Conservation (phyloP, 345 rosid genomes). For the Orychophragmus violaceus region DNA sequence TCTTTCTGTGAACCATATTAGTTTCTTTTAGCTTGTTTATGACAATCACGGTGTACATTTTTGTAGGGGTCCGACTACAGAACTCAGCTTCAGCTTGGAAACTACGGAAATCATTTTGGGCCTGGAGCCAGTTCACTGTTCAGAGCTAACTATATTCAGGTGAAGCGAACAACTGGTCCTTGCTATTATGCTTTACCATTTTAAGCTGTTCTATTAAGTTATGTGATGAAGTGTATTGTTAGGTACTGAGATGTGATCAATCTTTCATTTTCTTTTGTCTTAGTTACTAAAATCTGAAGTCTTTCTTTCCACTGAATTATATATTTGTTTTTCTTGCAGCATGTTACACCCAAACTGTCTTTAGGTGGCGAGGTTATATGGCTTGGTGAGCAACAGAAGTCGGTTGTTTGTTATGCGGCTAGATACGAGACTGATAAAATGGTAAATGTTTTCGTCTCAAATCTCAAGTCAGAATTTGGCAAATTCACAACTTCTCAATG, state of each 20-base stretch:
- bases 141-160: slow-evolving; percentile 89
- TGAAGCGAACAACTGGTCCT: neutral
- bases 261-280: neutral
- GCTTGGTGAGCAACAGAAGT: slow-evolving; percentile 71
- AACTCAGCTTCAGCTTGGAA: slow-evolving; percentile 67
- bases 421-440: slow-evolving; percentile 79
- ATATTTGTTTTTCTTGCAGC: slow-evolving; percentile 38
- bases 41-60: neutral
- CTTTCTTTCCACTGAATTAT: neutral
- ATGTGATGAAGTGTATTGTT: neutral
- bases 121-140: slow-evolving; percentile 59
- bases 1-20: neutral
- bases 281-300: neutral
- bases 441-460: slow-evolving; percentile 36
- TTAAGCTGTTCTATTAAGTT: neutral
- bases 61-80: slow-evolving; percentile 75
- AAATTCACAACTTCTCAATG: neutral
- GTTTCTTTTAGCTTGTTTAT: neutral
- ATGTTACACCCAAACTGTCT: slow-evolving; percentile 63
- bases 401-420: slow-evolving; percentile 82
- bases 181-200: neutral
- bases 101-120: slow-evolving; percentile 57
- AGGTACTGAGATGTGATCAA: neutral
- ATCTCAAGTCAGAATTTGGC: neutral
- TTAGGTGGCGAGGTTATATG: slow-evolving; percentile 87